Evolutionary conservation across 129 eudicot species (phyloP), one percentile per base, ranked within the genome.

Genomic region (Tagetes patula): DNA sequence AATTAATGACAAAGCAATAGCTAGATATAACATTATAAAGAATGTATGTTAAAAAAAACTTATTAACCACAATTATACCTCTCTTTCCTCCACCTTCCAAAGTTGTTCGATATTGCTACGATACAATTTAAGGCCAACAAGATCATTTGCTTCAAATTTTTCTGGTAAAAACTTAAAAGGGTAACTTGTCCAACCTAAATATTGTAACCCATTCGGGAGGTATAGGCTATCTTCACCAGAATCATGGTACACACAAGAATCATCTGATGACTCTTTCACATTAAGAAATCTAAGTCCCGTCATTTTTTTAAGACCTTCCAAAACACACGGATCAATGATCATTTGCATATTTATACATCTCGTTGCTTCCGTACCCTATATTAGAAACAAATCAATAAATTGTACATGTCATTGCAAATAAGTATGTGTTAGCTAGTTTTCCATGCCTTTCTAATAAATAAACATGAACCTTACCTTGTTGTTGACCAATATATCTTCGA

Each of bases 1-100:
- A 31, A 32, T 8, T 41, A 42, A 58, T 42, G 37, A 42, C 43
- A 10, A 56, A 56, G 41, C n/a, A 41, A 40, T n/a, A 50, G 34
- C 3, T 49, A 12, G 27, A 20, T 36, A 4, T 36, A 4, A 8
- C 31, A 33, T 36, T 8, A 41, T 13, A 42, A 45, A 12, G 14
- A 31, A 56, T 53, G 0, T 10, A 55, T 30, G 8, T 4, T 4
- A 41, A 42, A 12, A 43, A 2, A 8, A 46, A 40, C 10, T 1
- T 20, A 56, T 55, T 41, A 71, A 40, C 12, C 31, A 71, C 11
- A 40, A 12, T 42, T 31, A 34, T 58, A 72, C 76, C 76, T 72
- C 59, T 30, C 32, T 32, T 42, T 72, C 56, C 42, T 33, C 68
- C 8, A 1, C 56, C 31, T 56, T 9, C 76, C 76, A 58, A 42